Evolutionary conservation across 139 green algal species (phyloP).

Genomic region (Monoraphidium neglectum): DNA sequence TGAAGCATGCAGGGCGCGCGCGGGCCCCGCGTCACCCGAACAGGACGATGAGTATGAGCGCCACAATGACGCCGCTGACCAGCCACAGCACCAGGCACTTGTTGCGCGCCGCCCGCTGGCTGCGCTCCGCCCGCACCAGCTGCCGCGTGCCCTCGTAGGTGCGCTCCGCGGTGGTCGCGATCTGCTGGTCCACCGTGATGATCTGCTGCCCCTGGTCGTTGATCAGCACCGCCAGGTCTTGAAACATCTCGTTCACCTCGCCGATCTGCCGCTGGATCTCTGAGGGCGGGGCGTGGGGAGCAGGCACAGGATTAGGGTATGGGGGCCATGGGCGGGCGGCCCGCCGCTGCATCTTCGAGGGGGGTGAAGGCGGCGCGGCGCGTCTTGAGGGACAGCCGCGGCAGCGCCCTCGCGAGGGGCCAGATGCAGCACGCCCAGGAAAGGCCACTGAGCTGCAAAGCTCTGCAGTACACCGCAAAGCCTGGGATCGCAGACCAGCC

Average conservation of each 20-base stretch:
- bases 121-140: slow-evolving; percentile 48
- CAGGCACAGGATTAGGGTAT: too few relatives aligned
- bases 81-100: slow-evolving; percentile 60
- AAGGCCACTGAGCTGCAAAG: not conserved
- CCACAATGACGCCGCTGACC: slow-evolving; percentile 41
- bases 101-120: slow-evolving; percentile 38
- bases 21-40: slow-evolving; percentile 36
- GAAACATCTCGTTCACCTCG: slow-evolving; percentile 75
- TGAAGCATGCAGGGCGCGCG: too few relatives aligned
- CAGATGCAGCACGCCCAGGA: not conserved
- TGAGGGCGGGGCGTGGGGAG: not conserved
- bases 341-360: not conserved
- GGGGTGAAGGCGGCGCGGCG: not conserved
- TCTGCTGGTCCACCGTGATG: slow-evolving; percentile 54
- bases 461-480: not conserved
- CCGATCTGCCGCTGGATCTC: slow-evolving; percentile 51
- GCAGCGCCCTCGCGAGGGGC: not conserved
- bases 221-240: slow-evolving; percentile 89
- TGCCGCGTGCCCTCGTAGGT: slow-evolving; percentile 41
- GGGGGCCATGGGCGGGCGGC: not conserved
- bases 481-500: not conserved
- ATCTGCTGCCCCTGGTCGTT: slow-evolving; percentile 81
- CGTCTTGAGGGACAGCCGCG: not conserved
- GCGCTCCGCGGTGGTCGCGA: slow-evolving; percentile 50
- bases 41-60: slow-evolving; percentile 51